These are phyloP conservation scores for Backusella tuberculispora DNA, from an alignment of 192 early-diverging fungal species.

Conservation along the genomic window DNA sequence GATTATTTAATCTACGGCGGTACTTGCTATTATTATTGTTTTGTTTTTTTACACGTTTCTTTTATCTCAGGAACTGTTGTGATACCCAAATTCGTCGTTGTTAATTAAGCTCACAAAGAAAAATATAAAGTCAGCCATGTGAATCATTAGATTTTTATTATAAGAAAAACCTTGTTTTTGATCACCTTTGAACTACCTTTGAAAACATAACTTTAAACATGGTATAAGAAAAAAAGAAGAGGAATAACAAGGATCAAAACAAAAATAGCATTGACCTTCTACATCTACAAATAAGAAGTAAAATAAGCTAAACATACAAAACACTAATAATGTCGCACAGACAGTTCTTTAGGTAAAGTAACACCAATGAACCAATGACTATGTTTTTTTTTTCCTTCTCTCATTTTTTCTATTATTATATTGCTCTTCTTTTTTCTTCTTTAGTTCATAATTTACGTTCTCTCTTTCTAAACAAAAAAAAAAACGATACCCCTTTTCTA, in stretches of 20 bases:
- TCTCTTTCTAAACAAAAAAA: not conserved
- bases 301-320: not conserved
- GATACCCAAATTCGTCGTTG: not conserved
- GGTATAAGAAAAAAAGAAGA: not conserved
- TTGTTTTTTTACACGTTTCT: conserved; percentile 2
- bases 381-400: not conserved
- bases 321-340: conserved; percentile 1
- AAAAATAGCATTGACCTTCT: not conserved
- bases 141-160: not conserved
- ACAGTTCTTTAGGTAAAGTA: not conserved
- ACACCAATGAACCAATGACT: conserved; percentile 10
- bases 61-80: not conserved
- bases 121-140: conserved; percentile 14
- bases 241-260: not conserved
- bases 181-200: not conserved
- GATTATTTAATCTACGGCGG: not conserved
- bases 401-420: conserved; percentile 3
- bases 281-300: not conserved
- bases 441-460: not conserved
- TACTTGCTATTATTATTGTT: not conserved
- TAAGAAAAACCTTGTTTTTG: not conserved
- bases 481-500: not conserved
- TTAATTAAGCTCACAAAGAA: conserved; percentile 2
- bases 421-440: not conserved
- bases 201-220: not conserved